Conservation (phyloP, 306 rosid genomes). For the Canavalia ensiformis region DNA sequence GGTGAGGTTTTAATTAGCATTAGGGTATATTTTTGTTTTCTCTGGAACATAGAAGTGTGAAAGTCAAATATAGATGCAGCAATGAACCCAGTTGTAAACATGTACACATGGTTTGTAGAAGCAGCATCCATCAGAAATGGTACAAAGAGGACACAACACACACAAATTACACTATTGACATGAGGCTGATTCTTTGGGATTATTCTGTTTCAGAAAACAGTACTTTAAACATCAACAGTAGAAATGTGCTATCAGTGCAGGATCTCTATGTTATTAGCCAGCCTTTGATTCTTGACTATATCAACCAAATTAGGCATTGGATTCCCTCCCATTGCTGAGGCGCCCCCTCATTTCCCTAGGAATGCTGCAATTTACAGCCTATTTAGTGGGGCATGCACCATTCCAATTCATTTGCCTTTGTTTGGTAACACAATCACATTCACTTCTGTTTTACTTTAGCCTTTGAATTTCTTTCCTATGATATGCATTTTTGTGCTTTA, state of each 20-base stretch:
- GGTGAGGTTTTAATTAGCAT: not conserved
- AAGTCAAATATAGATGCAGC: constrained; percentile 9
- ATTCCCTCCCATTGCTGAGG: constrained; percentile 41
- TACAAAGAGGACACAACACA: not conserved
- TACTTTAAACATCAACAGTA: constrained; percentile 25
- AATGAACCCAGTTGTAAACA: not conserved
- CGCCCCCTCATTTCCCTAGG: constrained; percentile 18
- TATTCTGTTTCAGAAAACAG: constrained; percentile 37
- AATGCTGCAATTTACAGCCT: constrained; percentile 34
- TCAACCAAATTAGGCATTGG: constrained; percentile 40
- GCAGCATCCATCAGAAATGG: not conserved
- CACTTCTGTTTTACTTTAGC: not conserved
- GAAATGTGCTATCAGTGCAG: constrained; percentile 18
- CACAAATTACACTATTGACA: constrained; percentile 1
- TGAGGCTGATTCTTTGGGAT: constrained; percentile 38
- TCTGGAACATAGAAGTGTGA: not conserved
- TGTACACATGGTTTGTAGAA: constrained; percentile 8
- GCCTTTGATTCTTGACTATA: not conserved
- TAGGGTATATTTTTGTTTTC: not conserved
- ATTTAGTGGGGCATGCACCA: constrained; percentile 28
- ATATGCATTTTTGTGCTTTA: not conserved
- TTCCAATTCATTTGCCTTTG: not conserved
- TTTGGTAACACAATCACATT: constrained; percentile 13
- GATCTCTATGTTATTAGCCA: constrained; percentile 6
- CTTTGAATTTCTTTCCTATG: not conserved